Conservation (phyloP, 2,329 filamentous ascomycete genomes). For the Alternaria solani region DNA sequence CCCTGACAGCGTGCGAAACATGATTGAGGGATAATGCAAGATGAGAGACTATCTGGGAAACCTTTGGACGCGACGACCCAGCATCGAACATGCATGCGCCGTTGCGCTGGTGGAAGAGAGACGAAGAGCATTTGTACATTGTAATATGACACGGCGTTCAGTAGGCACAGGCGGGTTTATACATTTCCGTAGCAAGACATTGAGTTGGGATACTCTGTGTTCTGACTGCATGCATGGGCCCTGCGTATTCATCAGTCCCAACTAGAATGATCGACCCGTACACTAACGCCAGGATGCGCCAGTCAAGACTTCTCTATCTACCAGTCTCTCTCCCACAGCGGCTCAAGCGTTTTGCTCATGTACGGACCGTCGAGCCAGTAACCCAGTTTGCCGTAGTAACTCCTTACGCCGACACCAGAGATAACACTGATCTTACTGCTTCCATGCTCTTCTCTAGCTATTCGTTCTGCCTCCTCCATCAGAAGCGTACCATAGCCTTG, state of each 20-base stretch:
- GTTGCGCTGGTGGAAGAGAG: background rate
- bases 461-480: conserved; percentile 98
- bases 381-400: conserved; percentile 92
- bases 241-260: background rate
- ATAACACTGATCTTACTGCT: conserved; percentile 96
- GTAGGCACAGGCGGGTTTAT: conserved; percentile 7
- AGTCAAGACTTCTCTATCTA: conserved; percentile 3
- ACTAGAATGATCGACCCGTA: background rate
- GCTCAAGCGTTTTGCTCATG: conserved; percentile 50
- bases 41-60: background rate
- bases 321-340: conserved; percentile 46
- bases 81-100: background rate
- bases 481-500: conserved; percentile 94
- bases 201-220: conserved; percentile 10
- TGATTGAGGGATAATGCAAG: background rate
- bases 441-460: conserved; percentile 91
- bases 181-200: conserved; percentile 14
- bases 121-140: conserved; percentile 14
- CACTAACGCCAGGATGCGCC: conserved; percentile 11
- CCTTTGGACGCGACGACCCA: background rate
- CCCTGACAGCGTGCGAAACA: background rate
- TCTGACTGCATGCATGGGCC: conserved; percentile 3
- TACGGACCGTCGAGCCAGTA: conserved; percentile 95
- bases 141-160: conserved; percentile 33
- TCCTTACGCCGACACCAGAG: conserved; percentile 94